A percentile compares a stretch with the other conserved stretches of the same genome.
These are phyloP conservation scores for Salix koriyanagi DNA, from an alignment of 345 rosid genomes.

Conservation along the genomic window DNA sequence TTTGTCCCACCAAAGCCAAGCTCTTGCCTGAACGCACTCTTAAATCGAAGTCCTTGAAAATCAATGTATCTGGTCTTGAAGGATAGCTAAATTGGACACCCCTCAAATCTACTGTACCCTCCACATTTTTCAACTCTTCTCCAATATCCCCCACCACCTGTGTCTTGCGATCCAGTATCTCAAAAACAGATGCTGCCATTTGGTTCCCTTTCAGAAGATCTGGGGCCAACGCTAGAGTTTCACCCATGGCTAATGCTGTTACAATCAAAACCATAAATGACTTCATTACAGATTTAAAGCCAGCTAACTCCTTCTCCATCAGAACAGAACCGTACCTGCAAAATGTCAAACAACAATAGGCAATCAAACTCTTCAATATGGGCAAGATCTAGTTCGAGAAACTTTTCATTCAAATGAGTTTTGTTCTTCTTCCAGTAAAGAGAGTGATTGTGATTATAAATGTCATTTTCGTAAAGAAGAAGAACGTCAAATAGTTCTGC, in stretches of 20 bases:
- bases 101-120: slow-evolving; percentile 68
- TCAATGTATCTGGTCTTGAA: slow-evolving; percentile 71
- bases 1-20: slow-evolving; percentile 92
- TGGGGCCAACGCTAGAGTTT: slow-evolving; percentile 79
- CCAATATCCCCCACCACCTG: slow-evolving; percentile 58
- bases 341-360: slow-evolving; percentile 7
- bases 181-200: slow-evolving; percentile 87
- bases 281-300: slow-evolving; percentile 83
- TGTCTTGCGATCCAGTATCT: slow-evolving; percentile 70
- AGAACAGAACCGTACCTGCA: slow-evolving; percentile 86
- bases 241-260: slow-evolving; percentile 97
- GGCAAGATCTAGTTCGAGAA: not conserved
- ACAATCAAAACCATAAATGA: slow-evolving; percentile 93
- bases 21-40: slow-evolving; percentile 63
- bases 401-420: not conserved
- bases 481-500: not conserved
- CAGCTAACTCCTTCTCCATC: slow-evolving; percentile 77
- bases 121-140: slow-evolving; percentile 57
- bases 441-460: not conserved
- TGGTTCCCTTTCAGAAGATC: slow-evolving; percentile 94
- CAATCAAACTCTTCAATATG: not conserved
- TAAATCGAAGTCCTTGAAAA: slow-evolving; percentile 70
- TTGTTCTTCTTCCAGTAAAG: not conserved
- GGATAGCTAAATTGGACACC: slow-evolving; percentile 80
- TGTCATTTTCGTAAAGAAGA: not conserved